phyloP scores from a whole-genome alignment of 2,329 filamentous ascomycete species.

The Aspergillus unguis region DNA sequence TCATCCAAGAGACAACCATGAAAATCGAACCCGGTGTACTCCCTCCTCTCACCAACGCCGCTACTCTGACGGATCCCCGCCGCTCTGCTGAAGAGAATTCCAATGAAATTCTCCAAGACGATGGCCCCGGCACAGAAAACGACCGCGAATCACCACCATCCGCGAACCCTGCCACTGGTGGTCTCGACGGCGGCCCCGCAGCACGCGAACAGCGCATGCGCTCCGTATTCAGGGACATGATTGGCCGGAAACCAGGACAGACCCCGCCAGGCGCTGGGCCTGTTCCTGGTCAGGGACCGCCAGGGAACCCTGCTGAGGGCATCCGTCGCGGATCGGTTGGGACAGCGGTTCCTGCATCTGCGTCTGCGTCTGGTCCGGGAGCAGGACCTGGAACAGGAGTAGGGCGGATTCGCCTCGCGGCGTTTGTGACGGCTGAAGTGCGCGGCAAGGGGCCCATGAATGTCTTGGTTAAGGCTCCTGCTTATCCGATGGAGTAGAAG shows the following conservation, averaged over 20 bases:
- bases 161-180: background rate
- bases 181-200: background rate
- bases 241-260: conserved; percentile 6
- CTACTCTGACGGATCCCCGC: conserved; percentile 15
- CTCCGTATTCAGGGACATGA: conserved; percentile 28
- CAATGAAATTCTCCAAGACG: background rate
- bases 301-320: background rate
- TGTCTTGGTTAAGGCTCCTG: conserved; percentile 71
- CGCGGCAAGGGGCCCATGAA: conserved; percentile 60
- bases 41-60: conserved; percentile 51
- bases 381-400: conserved; percentile 17
- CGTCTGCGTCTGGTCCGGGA: conserved; percentile 17
- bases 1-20: conserved; percentile 72
- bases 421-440: conserved; percentile 72
- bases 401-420: conserved; percentile 66
- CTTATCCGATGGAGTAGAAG: conserved; percentile 48
- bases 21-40: conserved; percentile 68
- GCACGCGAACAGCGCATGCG: conserved; percentile 33
- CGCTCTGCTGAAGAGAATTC: conserved; percentile 20
- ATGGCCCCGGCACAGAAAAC: background rate
- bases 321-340: background rate
- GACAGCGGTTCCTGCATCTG: conserved; percentile 14
- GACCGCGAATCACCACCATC: background rate
- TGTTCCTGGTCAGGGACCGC: background rate
- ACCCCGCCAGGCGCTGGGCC: background rate